These are phyloP conservation scores for Zygosaccharomyces sapae DNA, from an alignment of 1,139 yeast genomes.

Conservation along the genomic window DNA sequence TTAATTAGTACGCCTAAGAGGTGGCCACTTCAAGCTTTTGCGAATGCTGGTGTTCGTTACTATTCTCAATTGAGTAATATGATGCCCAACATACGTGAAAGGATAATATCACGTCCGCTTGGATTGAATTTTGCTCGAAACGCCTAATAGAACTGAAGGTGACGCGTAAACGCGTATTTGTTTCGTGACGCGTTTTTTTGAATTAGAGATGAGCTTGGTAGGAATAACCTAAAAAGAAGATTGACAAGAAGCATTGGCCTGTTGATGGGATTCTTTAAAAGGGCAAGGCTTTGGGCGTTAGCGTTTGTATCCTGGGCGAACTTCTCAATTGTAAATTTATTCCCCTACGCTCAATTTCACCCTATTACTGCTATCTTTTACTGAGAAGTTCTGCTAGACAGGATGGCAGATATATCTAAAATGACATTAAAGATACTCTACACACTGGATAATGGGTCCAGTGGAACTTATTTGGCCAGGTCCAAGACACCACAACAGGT, in stretches of 20 bases:
- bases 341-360: background rate
- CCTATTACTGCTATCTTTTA: background rate
- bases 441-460: slow-evolving; percentile 32
- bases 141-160: background rate
- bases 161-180: slow-evolving; percentile 6
- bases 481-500: slow-evolving; percentile 30
- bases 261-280: slow-evolving; percentile 2
- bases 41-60: background rate
- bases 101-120: background rate
- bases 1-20: no score
- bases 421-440: slow-evolving; percentile 36
- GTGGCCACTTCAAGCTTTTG: no score
- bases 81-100: background rate
- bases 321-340: background rate
- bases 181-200: slow-evolving; percentile 3
- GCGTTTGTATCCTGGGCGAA: background rate
- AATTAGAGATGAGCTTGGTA: slow-evolving; percentile 2
- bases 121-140: background rate
- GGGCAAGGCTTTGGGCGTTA: background rate
- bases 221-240: background rate
- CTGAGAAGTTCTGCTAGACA: background rate
- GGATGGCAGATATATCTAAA: slow-evolving; percentile 22
- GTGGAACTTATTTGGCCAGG: slow-evolving; percentile 33
- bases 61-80: background rate
- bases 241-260: background rate